A percentile compares a stretch with the other conserved stretches of the same genome.
Evolutionary conservation across 1,139 yeast genomes (phyloP).

Genomic region (Suhomyces bribrorum): DNA sequence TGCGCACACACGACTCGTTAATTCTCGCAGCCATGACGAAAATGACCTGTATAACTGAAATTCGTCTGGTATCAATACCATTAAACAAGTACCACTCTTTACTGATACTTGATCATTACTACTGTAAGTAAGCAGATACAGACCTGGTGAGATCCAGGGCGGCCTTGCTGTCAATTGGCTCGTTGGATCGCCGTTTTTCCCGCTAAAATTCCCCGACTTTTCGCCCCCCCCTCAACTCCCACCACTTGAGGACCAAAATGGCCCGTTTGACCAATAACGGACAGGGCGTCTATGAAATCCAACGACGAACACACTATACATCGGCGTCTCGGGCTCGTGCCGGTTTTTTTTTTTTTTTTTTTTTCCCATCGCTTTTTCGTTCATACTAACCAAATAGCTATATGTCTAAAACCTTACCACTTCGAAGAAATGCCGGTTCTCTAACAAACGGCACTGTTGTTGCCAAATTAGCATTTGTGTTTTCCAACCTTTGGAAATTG

Average conservation of each 20-base stretch:
- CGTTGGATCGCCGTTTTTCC: no score
- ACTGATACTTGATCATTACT: neutral
- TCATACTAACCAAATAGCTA: slow-evolving; percentile 9
- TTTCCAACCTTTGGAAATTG: slow-evolving; percentile 29
- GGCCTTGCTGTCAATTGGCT: no score
- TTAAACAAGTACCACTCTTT: neutral
- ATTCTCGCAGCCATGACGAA: slow-evolving; percentile 5
- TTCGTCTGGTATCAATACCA: neutral
- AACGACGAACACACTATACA: no score
- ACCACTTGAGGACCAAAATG: no score
- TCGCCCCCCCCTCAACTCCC: no score
- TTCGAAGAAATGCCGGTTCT: slow-evolving; percentile 27
- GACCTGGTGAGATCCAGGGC: no score
- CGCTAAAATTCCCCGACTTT: no score
- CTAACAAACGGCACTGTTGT: slow-evolving; percentile 22
- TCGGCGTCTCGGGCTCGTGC: no score
- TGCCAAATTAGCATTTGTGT: slow-evolving; percentile 21
- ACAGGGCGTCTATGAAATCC: no score
- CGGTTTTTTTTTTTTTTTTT: no score
- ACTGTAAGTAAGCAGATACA: neutral
- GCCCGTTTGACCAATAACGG: no score
- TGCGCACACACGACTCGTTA: slow-evolving; percentile 1
- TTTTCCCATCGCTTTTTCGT: neutral
- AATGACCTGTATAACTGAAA: neutral
- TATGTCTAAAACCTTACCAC: slow-evolving; percentile 24